Percentiles rank a stretch among this genome's conserved stretches.
phyloP scores from a whole-genome alignment of 495 filamentous ascomycete genomes.

The Paragyromitra xinjiangensis region DNA sequence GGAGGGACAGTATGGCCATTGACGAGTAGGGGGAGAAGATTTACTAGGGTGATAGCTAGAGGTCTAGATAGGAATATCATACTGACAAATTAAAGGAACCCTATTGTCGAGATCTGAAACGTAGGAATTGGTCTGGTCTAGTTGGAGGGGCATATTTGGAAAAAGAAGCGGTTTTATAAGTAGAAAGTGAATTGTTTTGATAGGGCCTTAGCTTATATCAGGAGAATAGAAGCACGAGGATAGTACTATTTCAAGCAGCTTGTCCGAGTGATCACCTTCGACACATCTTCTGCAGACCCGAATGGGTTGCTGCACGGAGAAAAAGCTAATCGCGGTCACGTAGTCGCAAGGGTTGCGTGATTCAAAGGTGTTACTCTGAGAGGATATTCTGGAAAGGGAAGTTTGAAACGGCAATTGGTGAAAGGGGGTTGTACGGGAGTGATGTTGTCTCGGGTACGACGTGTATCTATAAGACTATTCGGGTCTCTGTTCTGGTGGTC shows the following conservation, averaged over 20 bases:
- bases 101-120: neutral
- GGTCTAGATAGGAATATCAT: slow-evolving; percentile 10
- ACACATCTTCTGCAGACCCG: neutral
- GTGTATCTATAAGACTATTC: no score
- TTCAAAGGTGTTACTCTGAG: neutral
- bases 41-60: slow-evolving; percentile 14
- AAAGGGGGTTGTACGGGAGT: no score
- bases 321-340: neutral
- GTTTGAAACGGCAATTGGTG: no score
- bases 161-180: neutral
- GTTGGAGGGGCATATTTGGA: neutral
- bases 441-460: no score
- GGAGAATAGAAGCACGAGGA: neutral
- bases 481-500: no score
- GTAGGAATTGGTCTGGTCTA: neutral
- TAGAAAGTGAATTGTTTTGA: neutral
- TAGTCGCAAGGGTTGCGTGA: neutral
- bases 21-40: slow-evolving; percentile 34
- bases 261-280: neutral
- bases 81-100: neutral
- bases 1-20: slow-evolving; percentile 12
- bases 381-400: no score
- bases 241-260: neutral
- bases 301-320: neutral
- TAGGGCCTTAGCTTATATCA: neutral